phyloP scores from a whole-genome alignment of 2,329 filamentous ascomycete species.

The Aspergillus chevalieri region DNA sequence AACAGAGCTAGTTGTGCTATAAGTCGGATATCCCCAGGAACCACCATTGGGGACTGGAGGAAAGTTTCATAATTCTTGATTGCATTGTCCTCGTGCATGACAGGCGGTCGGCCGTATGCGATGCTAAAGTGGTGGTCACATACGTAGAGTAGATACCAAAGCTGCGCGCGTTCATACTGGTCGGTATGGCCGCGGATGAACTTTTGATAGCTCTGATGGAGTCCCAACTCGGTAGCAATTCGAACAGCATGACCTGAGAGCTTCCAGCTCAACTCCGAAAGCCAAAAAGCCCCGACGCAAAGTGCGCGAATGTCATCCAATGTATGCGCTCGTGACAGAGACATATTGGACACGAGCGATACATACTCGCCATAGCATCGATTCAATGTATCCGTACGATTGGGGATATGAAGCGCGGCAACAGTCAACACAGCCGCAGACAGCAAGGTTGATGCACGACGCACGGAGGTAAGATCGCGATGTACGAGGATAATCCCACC shows the following conservation, averaged over 20 bases:
- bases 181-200: conserved; percentile 44
- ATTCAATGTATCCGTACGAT: conserved; percentile 47
- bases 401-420: conserved; percentile 53
- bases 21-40: conserved; percentile 51
- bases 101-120: conserved; percentile 53
- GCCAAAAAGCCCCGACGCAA: conserved; percentile 58
- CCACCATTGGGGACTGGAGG: conserved; percentile 47
- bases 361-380: conserved; percentile 54
- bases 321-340: conserved; percentile 53
- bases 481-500: conserved; percentile 48
- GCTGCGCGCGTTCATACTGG: conserved; percentile 50
- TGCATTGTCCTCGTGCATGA: conserved; percentile 53
- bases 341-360: conserved; percentile 50
- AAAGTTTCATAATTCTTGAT: conserved; percentile 55
- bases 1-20: conserved; percentile 55
- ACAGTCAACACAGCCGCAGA: conserved; percentile 54
- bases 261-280: conserved; percentile 58
- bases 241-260: conserved; percentile 54
- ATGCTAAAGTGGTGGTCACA: conserved; percentile 63
- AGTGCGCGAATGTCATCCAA: conserved; percentile 55
- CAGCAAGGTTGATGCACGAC: conserved; percentile 50
- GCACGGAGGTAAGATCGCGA: conserved; percentile 46
- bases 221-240: conserved; percentile 53
- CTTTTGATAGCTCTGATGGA: conserved; percentile 50
- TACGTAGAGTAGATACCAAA: conserved; percentile 60